Base-by-base conservation (phyloP, 176 grass and related monocot genomes). In the Musa troglodytarum region DNA sequence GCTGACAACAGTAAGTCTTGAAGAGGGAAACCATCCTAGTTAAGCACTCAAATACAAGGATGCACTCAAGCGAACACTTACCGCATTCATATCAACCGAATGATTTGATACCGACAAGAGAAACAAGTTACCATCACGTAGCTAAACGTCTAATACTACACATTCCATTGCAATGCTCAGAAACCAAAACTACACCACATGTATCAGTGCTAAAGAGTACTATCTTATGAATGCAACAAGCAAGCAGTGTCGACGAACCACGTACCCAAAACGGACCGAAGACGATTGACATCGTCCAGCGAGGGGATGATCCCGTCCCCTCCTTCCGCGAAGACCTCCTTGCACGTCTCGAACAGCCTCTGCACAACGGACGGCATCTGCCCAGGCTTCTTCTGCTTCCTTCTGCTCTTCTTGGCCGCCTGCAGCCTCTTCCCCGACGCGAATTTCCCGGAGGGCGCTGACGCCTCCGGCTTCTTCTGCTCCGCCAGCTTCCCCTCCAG, bases 301-400 rank as follows among this genome's bases (percentile, higher is more conserved):
- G 83, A 82, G 1, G 93, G 93, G 6, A 92, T 83, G 63, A 87
- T 59, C 3, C 90, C 85, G 4, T 87, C 79, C 13, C 52, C 76
- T 0, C 85, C 89, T 4, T 14, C 71, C 0, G 71, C 55, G 69
- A 96, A 92, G 29, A 92, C 81, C 54, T 80, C 85, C 66, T 29
- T 75, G 84, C 93, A 92, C 49, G 83, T 83, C 63, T 87, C 83
- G 73, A 88, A 92, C 65, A 96, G 84, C 19, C 77, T 84, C 88
- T 90, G 93, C 68, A 96, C 81, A 9, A 34, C 53, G 17, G 2
- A 62, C n/a, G 16, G 63, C 50, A 1, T 50, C n/a, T 8, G 34
- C 67, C 16, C 2, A 0, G 50, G 1, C 78, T 88, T 92, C 81
- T 77, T 83, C 0, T 52, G 23, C 26, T 75, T 83, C 2, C 86